Evolutionary conservation across 1,284 basidiomycete species (phyloP).

Genomic region (Wallemia ichthyophaga): DNA sequence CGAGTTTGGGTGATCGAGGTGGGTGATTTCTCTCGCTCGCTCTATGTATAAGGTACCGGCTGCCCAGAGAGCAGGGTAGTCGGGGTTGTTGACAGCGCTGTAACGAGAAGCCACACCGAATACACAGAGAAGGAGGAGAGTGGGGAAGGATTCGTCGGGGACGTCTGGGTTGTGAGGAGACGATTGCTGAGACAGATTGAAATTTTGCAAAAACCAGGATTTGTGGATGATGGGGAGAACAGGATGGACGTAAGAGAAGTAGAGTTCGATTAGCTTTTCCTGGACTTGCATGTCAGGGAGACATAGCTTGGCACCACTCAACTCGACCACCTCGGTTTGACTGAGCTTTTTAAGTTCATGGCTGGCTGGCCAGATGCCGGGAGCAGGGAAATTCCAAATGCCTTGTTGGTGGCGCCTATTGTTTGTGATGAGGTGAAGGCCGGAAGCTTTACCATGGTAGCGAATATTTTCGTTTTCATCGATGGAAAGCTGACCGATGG

Average conservation of each 20-base stretch:
- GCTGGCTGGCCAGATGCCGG: conserved; percentile 45
- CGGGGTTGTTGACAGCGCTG: conserved; percentile 17
- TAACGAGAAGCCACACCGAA: conserved; percentile 45
- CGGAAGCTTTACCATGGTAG: conserved; percentile 15
- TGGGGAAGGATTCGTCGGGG: conserved; percentile 20
- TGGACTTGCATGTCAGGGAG: conserved; percentile 23
- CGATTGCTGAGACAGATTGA: no score
- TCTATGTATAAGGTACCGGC: conserved; percentile 44
- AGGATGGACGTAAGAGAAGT: conserved; percentile 48
- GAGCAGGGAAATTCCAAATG: conserved; percentile 54
- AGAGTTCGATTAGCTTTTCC: conserved; percentile 36
- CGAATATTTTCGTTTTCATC: conserved; percentile 50
- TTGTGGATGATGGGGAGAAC: conserved; percentile 41
- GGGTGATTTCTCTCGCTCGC: conserved; percentile 35
- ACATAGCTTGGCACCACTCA: conserved; percentile 10
- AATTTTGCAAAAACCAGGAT: conserved; percentile 28
- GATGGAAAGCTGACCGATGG: conserved; percentile 48
- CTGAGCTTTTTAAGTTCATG: conserved; percentile 14
- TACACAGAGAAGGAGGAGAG: conserved; percentile 40
- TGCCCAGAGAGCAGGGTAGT: conserved; percentile 33
- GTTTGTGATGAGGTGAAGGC: conserved; percentile 37
- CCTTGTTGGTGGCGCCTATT: conserved; percentile 41
- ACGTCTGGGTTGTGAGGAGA: conserved; percentile 5
- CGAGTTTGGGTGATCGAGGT: conserved; percentile 31
- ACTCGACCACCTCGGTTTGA: conserved; percentile 15